Evolutionary conservation across 1,284 basidiomycete genomes (phyloP), one percentile per base, ranked within the genome.

Genomic region (Xanthoconium separans): DNA sequence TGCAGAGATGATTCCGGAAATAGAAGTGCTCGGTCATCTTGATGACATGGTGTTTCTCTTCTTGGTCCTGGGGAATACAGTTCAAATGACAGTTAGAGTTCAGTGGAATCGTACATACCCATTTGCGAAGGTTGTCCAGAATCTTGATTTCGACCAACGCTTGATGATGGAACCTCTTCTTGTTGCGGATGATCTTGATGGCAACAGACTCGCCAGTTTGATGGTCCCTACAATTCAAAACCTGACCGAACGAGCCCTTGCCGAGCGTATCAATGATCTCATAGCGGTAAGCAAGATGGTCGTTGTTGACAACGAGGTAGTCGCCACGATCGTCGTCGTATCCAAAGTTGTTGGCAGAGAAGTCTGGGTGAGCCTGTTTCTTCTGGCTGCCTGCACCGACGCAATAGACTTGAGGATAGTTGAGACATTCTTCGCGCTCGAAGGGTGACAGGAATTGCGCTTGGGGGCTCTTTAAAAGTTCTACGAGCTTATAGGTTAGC

Each of bases 21-120:
- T 95, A 95, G 75, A 99, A 99, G 68, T 97, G 91, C 67, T 99
- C 97, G 2, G 91, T 96, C 93, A 99, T 99, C 73, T 94, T 94
- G 73, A 99, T 92, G 62, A 99, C 95, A 72, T 94, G 88, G 70
- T 97, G 94, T 70, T 93, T 94, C 74, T 98, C 95, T 54, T 99
- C 95, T 3, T 91, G 82, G 69, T 99, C 97, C 93, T 96, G 63
- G 36, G 18, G 12, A 33, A 44, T 44, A 44, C 31, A 11, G 43
- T 44, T 53, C 60, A 56, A 59, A 44, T 57, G 24, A 29, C 24
- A 58, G 22, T n/a, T 27, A 54, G 31, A 24, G 11, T 13, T 37
- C 55, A 49, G 50, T 31, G 36, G 44, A n/a, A 15, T 6, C 75
- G 18, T 31, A 53, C 86, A 54, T 64, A 93, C 93, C 95, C 96